These are phyloP conservation scores for Dispira parvispora DNA, from an alignment of 192 early-diverging fungal genomes.

Conservation along the genomic window DNA sequence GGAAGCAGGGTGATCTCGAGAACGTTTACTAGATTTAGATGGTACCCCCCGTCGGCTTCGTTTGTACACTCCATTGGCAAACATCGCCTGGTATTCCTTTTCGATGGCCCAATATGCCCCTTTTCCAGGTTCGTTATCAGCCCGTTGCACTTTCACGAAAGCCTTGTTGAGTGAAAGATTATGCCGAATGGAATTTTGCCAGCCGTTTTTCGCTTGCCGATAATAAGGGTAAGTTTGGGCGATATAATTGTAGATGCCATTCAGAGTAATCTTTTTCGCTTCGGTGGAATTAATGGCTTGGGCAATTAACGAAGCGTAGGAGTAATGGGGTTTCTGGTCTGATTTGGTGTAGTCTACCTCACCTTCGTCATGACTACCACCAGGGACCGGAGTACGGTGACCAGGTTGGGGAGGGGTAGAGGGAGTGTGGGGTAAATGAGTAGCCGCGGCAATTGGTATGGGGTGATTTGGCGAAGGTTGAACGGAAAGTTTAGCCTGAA, in stretches of 20 bases:
- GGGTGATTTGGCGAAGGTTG: constrained; percentile 2
- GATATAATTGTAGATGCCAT: constrained; percentile 80
- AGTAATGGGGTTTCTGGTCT: constrained; percentile 50
- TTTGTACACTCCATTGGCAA: constrained; percentile 55
- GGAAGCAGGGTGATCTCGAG: not conserved
- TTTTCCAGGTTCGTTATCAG: constrained; percentile 75
- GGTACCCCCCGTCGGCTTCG: constrained; percentile 31
- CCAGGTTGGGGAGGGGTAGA: constrained; percentile 6
- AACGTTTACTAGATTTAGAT: constrained; percentile 13
- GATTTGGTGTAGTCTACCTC: not conserved
- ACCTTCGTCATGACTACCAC: constrained; percentile 2
- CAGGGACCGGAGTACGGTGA: not conserved
- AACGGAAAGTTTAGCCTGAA: not conserved
- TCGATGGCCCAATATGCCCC: constrained; percentile 93
- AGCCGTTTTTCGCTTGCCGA: constrained; percentile 65
- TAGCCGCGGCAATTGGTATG: not conserved
- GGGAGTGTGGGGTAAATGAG: not conserved
- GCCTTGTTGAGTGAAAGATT: constrained; percentile 90
- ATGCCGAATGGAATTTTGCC: constrained; percentile 97
- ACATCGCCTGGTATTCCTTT: constrained; percentile 42
- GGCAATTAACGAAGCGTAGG: constrained; percentile 77
- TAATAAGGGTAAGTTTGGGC: constrained; percentile 75
- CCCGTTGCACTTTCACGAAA: constrained; percentile 78
- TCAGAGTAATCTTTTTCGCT: constrained; percentile 57
- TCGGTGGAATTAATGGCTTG: constrained; percentile 72